Conservation (phyloP, 1,284 basidiomycete species). For the Apiotrichum laibachii region DNA sequence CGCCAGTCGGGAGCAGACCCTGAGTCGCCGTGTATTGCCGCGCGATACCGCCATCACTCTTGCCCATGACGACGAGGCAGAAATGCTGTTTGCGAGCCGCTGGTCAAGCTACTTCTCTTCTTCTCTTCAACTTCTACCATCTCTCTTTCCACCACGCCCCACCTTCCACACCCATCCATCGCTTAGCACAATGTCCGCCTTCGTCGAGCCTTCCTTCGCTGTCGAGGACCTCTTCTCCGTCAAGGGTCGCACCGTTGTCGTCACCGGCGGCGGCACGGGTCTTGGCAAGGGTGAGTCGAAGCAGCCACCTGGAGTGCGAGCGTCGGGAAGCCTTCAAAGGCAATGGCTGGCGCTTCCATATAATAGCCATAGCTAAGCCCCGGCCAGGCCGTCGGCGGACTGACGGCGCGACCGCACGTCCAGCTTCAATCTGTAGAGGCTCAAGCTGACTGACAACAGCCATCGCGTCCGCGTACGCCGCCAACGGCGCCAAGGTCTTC, state of each 20-base stretch:
- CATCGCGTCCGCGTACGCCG: constrained; percentile 43
- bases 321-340: too few species aligned
- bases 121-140: neutral
- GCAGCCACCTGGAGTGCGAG: neutral
- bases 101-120: neutral
- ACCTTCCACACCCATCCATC: neutral
- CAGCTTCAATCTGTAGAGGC: too few species aligned
- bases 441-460: constrained; percentile 17
- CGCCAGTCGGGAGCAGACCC: neutral
- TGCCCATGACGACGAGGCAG: too few species aligned
- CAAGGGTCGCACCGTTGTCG: constrained; percentile 26
- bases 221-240: constrained; percentile 32
- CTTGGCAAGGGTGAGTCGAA: constrained; percentile 32
- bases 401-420: too few species aligned
- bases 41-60: neutral
- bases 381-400: too few species aligned
- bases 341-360: too few species aligned
- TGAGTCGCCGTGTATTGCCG: neutral
- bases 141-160: neutral
- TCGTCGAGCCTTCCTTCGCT: constrained; percentile 18
- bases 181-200: neutral
- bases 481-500: constrained; percentile 51
- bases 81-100: too few species aligned
- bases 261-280: constrained; percentile 43
- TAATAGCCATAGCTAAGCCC: too few species aligned